Base-by-base conservation (phyloP, 139 green algal genomes). In the Auxenochlorella pyrenoidosa region DNA sequence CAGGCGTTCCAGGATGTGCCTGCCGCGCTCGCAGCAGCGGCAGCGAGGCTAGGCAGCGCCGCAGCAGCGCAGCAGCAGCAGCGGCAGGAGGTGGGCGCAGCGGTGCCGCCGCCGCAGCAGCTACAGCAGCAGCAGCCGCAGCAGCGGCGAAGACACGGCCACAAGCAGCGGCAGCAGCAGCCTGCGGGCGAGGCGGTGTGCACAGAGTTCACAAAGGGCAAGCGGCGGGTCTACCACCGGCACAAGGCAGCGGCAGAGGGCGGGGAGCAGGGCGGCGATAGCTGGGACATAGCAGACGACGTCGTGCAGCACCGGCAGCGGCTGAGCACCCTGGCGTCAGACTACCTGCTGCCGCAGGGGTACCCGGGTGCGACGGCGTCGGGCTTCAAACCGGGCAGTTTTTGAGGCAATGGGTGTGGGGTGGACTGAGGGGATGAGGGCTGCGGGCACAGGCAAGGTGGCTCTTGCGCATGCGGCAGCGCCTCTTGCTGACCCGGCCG, bases 341-440 rank as follows among this genome's bases (percentile, higher is more conserved):
- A 86, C 77, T 93, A 88, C 38, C 63, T 91, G 63, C 83, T 94
- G 34, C 91, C 93, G 1, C 92, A 98, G 87, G 96, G 96, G 51
- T 98, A 93, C 86, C 83, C 75, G 15, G 75, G 75, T 81, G 75
- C n/a, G 72, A 6, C 15, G n/a, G n/a, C n/a, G n/a, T n/a, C n/a
- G n/a, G n/a, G n/a, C n/a, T n/a, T n/a, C n/a, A n/a, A n/a, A n/a
- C n/a, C n/a, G n/a, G n/a, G n/a, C n/a, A n/a, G n/a, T n/a, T n/a
- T n/a, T n/a, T n/a, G n/a, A n/a, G n/a, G n/a, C n/a, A n/a, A n/a
- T n/a, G n/a, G n/a, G n/a, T n/a, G n/a, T n/a, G n/a, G n/a, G n/a
- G n/a, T n/a, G n/a, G n/a, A n/a, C n/a, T 6, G 47, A 18, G 47
- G 47, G 47, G 47, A 18, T 54, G 47, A 54, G 8, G n/a, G 47